Percentiles rank a stretch among this genome's conserved stretches.
phyloP scores from a whole-genome alignment of 352 stramenopile genomes.

The Pythium rhizo-oryzae region DNA sequence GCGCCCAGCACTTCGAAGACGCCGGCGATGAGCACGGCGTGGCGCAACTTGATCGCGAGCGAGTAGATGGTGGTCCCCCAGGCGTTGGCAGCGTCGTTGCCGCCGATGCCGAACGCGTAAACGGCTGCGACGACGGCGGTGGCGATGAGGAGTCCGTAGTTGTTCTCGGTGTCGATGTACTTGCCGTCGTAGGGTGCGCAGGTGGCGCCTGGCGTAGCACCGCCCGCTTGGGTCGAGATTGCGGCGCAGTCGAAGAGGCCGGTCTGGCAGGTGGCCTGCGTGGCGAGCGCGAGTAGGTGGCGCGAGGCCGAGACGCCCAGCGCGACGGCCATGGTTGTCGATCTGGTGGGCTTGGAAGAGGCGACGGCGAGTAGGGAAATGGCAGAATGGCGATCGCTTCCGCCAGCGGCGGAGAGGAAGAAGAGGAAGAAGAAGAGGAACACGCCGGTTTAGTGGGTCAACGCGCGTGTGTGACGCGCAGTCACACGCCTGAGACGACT shows the following conservation, averaged over 20 bases:
- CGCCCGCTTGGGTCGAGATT: too few species aligned
- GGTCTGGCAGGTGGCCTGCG: constrained; percentile 17
- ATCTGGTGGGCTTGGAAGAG: background rate
- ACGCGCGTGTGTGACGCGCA: background rate
- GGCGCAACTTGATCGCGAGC: constrained; percentile 64
- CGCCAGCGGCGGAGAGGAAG: background rate
- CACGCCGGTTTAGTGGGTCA: too few species aligned
- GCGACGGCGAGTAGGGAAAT: background rate
- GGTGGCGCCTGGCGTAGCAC: background rate
- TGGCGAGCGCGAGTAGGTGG: constrained; percentile 11
- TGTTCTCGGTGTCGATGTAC: constrained; percentile 31
- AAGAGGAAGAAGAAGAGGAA: background rate
- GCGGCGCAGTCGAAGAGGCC: constrained; percentile 28
- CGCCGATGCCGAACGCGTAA: constrained; percentile 53
- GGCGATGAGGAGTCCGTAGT: constrained; percentile 32
- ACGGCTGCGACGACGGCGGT: constrained; percentile 30
- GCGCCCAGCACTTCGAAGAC: constrained; percentile 85
- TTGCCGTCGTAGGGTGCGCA: constrained; percentile 34
- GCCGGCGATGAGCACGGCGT: constrained; percentile 62
- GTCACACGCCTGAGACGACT: background rate
- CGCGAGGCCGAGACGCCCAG: constrained; percentile 15
- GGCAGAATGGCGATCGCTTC: background rate
- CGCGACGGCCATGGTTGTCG: constrained; percentile 9
- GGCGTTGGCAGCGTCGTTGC: constrained; percentile 90
- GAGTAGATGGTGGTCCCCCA: constrained; percentile 84